A percentile compares a stretch with the other conserved stretches of the same genome.
Evolutionary conservation across 495 filamentous ascomycete genomes (phyloP).

Genomic region (Cryomyces minteri): DNA sequence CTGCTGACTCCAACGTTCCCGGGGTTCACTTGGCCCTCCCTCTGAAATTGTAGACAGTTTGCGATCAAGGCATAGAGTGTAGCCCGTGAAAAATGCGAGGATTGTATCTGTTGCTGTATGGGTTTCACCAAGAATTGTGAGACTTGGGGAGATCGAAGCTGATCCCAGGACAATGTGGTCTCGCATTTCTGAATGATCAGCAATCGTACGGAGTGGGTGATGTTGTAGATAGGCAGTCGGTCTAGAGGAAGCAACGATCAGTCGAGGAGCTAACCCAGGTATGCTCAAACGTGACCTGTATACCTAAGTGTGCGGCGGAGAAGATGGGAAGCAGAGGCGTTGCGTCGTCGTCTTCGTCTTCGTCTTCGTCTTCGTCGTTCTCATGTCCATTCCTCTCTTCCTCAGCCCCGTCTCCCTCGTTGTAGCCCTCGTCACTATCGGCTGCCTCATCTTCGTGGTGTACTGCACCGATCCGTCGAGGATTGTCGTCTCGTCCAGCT

Average conservation of each 20-base stretch:
- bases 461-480: too few relatives aligned
- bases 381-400: constrained; percentile 26
- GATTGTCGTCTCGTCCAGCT: too few relatives aligned
- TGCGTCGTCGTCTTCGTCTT: constrained; percentile 40
- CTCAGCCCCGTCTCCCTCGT: constrained; percentile 23
- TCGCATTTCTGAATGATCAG: constrained; percentile 69
- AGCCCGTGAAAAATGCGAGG: constrained; percentile 63
- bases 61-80: constrained; percentile 81
- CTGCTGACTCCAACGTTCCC: constrained; percentile 65
- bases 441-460: too few relatives aligned
- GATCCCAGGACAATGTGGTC: constrained; percentile 88
- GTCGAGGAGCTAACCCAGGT: background rate
- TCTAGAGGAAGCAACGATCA: constrained; percentile 24
- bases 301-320: constrained; percentile 65
- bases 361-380: constrained; percentile 26
- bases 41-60: constrained; percentile 83
- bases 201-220: constrained; percentile 73
- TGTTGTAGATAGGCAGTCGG: constrained; percentile 67
- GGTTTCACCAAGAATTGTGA: constrained; percentile 92
- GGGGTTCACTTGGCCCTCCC: constrained; percentile 63
- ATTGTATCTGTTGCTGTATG: constrained; percentile 62
- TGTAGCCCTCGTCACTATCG: constrained; percentile 20
- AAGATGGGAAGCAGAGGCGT: constrained; percentile 65
- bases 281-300: background rate
- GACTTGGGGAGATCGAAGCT: constrained; percentile 82